Evolutionary conservation across 106 monocot species (phyloP).

Genomic region (Hemerocallis citrina): DNA sequence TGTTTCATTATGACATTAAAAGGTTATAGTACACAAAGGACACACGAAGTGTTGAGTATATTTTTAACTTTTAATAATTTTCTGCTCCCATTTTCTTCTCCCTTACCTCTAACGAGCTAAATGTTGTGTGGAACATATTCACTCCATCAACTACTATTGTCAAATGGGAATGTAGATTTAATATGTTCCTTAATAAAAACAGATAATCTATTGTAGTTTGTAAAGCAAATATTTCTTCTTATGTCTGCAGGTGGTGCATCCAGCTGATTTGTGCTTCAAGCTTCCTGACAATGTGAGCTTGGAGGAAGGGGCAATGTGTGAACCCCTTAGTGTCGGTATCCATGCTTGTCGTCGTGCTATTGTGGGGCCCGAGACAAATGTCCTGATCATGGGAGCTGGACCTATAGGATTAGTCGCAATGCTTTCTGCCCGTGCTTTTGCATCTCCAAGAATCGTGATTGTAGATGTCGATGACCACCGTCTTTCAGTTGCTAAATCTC

Average conservation of each 20-base stretch:
- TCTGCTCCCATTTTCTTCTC: too few relatives aligned
- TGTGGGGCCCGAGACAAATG: conserved; percentile 71
- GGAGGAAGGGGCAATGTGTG: conserved; percentile 99
- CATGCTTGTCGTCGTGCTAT: conserved; percentile 82
- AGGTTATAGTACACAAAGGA: too few relatives aligned
- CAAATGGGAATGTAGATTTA: too few relatives aligned
- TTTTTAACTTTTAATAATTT: too few relatives aligned
- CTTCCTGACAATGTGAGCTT: conserved; percentile 83
- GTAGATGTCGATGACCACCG: conserved; percentile 77
- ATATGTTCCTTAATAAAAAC: too few relatives aligned
- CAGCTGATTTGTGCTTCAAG: conserved; percentile 89
- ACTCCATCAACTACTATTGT: too few relatives aligned
- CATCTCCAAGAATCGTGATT: conserved; percentile 66
- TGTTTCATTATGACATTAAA: too few relatives aligned
- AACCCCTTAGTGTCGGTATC: conserved; percentile 92
- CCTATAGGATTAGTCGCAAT: conserved; percentile 95
- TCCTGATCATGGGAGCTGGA: conserved; percentile 87
- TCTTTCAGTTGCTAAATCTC: conserved; percentile 74
- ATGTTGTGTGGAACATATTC: too few relatives aligned
- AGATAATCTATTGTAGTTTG: too few relatives aligned
- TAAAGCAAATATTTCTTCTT: too few relatives aligned
- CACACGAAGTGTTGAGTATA: too few relatives aligned
- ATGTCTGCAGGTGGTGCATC: conserved; percentile 62
- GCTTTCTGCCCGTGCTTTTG: conserved; percentile 88
- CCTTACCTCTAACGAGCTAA: too few relatives aligned